Conservation (phyloP, 225 moss, liverwort and hornwort species). For the Bryoerythrophyllum caledonicum region DNA sequence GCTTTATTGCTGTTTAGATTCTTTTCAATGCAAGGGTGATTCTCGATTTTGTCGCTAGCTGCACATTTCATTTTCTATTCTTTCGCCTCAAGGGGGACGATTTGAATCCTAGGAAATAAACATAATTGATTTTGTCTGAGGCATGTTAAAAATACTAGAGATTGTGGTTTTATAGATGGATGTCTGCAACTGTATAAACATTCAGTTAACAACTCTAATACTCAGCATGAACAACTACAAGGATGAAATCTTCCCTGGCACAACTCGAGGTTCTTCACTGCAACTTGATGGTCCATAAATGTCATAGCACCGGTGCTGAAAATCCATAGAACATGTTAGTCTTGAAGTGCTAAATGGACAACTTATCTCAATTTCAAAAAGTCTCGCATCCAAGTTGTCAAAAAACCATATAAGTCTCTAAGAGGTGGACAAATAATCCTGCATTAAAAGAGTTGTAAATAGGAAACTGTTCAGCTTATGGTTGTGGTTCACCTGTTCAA, state of each 20-base stretch:
- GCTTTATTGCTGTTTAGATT: neutral
- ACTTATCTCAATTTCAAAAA: neutral
- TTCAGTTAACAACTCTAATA: no score
- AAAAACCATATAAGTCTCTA: neutral
- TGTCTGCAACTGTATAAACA: neutral
- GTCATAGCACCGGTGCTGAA: slow-evolving; percentile 86
- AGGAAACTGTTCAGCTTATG: neutral
- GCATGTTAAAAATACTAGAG: no score
- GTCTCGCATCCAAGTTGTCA: slow-evolving; percentile 3
- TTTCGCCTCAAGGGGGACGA: neutral
- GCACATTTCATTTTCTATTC: neutral
- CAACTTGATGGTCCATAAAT: slow-evolving; percentile 50
- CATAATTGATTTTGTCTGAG: neutral
- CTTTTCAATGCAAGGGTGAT: neutral
- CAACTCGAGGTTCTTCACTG: slow-evolving; percentile 2
- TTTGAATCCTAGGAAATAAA: neutral
- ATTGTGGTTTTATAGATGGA: neutral
- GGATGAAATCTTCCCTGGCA: slow-evolving; percentile 19
- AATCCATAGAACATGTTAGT: slow-evolving; percentile 18
- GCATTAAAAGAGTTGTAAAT: slow-evolving; percentile 3
- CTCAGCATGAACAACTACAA: slow-evolving; percentile 13
- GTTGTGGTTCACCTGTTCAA: slow-evolving; percentile 50
- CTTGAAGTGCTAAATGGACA: slow-evolving; percentile 1
- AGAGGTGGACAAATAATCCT: neutral
- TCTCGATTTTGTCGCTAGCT: neutral